phyloP scores from a whole-genome alignment of 805 yeast species.

The Metschnikowia arizonensis region DNA sequence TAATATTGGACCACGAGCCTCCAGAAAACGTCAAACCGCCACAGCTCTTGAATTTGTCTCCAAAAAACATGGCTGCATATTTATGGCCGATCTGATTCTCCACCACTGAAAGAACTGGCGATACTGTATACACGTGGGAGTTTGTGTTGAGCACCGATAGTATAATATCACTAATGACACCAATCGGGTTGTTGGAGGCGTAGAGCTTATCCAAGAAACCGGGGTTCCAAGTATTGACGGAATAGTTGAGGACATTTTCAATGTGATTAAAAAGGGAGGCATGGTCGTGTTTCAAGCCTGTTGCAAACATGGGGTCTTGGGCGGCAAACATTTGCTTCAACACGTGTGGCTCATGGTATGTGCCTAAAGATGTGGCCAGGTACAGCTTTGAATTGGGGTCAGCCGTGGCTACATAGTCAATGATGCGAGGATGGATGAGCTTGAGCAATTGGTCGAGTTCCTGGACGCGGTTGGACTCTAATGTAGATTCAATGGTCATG shows the following conservation, averaged over 20 bases:
- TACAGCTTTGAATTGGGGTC: constrained; percentile 33
- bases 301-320: constrained; percentile 27
- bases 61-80: constrained; percentile 64
- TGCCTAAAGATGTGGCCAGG: constrained; percentile 47
- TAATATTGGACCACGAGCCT: constrained; percentile 82
- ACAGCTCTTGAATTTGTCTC: constrained; percentile 40
- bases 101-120: constrained; percentile 72
- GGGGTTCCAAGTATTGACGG: constrained; percentile 83
- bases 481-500: constrained; percentile 14
- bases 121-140: constrained; percentile 80
- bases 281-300: constrained; percentile 35
- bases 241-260: constrained; percentile 55
- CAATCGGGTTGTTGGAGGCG: constrained; percentile 83
- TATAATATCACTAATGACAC: constrained; percentile 67
- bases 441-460: constrained; percentile 56
- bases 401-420: constrained; percentile 49
- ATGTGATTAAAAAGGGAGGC: constrained; percentile 44
- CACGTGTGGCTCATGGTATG: constrained; percentile 46
- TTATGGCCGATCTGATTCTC: constrained; percentile 65
- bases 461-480: constrained; percentile 49
- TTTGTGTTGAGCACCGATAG: constrained; percentile 73
- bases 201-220: constrained; percentile 82
- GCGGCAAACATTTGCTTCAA: constrained; percentile 35
- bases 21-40: constrained; percentile 87
- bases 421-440: constrained; percentile 47